Evolutionary conservation across 176 grass and related monocot genomes (phyloP), one percentile per base, ranked within the genome.

Genomic region (Ensete ventricosum): DNA sequence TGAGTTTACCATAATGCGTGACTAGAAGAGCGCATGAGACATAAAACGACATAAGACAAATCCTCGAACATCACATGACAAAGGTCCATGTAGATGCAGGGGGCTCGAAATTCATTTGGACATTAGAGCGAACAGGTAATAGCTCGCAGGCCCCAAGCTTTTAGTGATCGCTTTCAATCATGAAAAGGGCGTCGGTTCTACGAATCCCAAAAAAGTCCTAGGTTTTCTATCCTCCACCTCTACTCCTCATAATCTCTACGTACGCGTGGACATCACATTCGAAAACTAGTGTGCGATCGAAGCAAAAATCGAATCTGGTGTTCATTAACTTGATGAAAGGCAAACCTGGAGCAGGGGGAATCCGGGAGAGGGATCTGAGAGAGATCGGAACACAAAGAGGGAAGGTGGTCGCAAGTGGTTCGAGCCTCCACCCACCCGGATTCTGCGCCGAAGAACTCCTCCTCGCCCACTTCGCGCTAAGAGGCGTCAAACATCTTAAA

Each of bases 391-490:
- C 81, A 88, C 69, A 94, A 79, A 55, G 88, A 73, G 13, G 65
- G 2, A 49, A 91, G 82, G 75, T 94, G 90, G 3, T 85, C 84
- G 86, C 95, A 91, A 13, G 76, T 82, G 48, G 90, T 89, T 76
- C 95, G 95, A 71, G 88, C 90, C 78, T 94, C 95, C 48, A 94
- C 90, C 95, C 95, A 94, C 49, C 88, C 95, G 8, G 88, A 81
- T 48, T 57, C 78, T 26, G 81, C 82, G 16, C 90, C 88, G 24
- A 85, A 79, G 29, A 91, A 77, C 4, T 91, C 85, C 50, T 71
- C 72, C 22, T 58, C 72, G 16, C 34, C 72, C 53, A 74, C 24
- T 11, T 26, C n/a, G 72, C 14, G 3, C 72, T 74, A 43, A 43
- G 53, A 9, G 53, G 21, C 23, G 57, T 16, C 72, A 74, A 55